A percentile compares a stretch with the other conserved stretches of the same genome.
These are phyloP conservation scores for Eutrema japonicum DNA, from an alignment of 345 rosid genomes.

Conservation along the genomic window DNA sequence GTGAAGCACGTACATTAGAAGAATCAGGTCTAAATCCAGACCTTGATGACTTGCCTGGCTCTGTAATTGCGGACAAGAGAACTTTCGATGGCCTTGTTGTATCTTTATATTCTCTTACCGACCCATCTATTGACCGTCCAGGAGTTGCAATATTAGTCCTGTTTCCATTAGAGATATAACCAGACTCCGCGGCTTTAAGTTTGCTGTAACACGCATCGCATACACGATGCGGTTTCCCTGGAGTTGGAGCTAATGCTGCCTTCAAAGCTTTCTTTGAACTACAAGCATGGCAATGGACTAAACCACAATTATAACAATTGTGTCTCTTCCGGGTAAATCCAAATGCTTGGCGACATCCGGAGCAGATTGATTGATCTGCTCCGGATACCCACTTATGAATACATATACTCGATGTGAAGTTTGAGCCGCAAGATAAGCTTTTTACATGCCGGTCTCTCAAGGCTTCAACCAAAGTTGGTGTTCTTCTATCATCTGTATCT, in stretches of 20 bases:
- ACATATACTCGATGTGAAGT: constrained; percentile 89
- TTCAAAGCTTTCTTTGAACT: constrained; percentile 92
- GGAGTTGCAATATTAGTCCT: constrained; percentile 48
- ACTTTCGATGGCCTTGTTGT: constrained; percentile 56
- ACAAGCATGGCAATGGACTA: constrained; percentile 95
- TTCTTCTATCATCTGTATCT: constrained; percentile 72
- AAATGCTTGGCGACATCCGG: constrained; percentile 92
- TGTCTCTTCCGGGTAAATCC: constrained; percentile 95
- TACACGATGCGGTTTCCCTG: constrained; percentile 95
- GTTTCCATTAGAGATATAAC: constrained; percentile 46
- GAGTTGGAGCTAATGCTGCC: constrained; percentile 98
- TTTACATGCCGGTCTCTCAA: constrained; percentile 84
- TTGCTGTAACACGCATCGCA: constrained; percentile 86
- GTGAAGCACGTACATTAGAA: constrained; percentile 66
- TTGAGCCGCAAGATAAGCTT: constrained; percentile 89
- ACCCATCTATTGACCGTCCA: constrained; percentile 59
- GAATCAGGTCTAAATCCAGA: constrained; percentile 53
- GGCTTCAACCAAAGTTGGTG: constrained; percentile 82
- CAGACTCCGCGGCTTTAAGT: constrained; percentile 78
- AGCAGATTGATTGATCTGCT: constrained; percentile 89
- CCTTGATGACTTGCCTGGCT: constrained; percentile 63
- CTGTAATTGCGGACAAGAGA: constrained; percentile 60
- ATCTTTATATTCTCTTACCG: constrained; percentile 55
- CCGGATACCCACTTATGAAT: constrained; percentile 97
- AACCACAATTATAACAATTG: constrained; percentile 89